These are phyloP conservation scores for Rhizophora apiculata DNA, from an alignment of 345 rosid genomes.

Conservation along the genomic window DNA sequence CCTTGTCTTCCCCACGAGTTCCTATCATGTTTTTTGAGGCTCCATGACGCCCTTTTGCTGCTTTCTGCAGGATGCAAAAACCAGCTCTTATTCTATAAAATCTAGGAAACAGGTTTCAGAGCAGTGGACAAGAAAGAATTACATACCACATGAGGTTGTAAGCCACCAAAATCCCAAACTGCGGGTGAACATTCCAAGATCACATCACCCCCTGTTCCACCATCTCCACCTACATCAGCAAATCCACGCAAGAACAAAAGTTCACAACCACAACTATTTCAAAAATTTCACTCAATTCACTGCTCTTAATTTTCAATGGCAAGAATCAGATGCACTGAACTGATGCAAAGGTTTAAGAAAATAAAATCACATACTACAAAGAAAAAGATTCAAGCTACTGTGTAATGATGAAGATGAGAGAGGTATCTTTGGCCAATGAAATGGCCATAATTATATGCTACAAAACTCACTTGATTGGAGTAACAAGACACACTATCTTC, in stretches of 20 bases:
- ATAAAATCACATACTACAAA: background rate
- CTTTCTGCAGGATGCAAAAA: conserved; percentile 48
- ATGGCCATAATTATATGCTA: background rate
- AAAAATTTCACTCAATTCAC: background rate
- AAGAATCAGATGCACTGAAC: background rate
- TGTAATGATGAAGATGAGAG: background rate
- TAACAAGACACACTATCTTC: background rate
- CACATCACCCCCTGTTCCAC: conserved; percentile 98
- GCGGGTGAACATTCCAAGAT: conserved; percentile 73
- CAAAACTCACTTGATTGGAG: background rate
- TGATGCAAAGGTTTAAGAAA: background rate
- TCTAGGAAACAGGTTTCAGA: background rate
- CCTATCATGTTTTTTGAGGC: conserved; percentile 85
- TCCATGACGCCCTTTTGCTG: conserved; percentile 75
- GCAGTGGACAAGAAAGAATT: background rate
- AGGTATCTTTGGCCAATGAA: background rate
- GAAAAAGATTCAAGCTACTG: background rate
- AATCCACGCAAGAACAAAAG: conserved; percentile 13
- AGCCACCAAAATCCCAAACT: conserved; percentile 87
- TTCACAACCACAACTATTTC: background rate
- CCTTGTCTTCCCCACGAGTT: conserved; percentile 87
- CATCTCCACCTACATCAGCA: conserved; percentile 71
- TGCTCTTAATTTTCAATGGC: background rate
- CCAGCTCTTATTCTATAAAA: background rate
- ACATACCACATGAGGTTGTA: conserved; percentile 83